These are phyloP conservation scores for Tricholoma hemisulphureum DNA, from an alignment of 768 basidiomycete genomes.

Conservation along the genomic window DNA sequence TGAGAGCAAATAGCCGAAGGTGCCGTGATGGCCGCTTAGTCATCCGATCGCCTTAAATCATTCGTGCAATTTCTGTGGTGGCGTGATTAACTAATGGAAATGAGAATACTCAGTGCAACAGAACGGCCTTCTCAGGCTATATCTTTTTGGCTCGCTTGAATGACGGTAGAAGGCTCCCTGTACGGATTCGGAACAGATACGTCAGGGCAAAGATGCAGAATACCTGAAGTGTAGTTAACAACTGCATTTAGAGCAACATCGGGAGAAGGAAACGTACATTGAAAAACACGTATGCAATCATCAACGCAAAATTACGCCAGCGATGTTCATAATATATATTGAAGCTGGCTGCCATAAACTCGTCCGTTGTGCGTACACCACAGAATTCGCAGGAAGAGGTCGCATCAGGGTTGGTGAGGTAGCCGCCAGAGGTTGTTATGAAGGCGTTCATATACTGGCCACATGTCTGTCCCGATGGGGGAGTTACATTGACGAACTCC, in stretches of 20 bases:
- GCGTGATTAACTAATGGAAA: too few species aligned
- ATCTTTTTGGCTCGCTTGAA: background rate
- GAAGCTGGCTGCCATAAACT: conserved; percentile 49
- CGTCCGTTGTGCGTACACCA: conserved; percentile 52
- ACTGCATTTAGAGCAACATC: conserved; percentile 53
- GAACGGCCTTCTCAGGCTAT: too few species aligned
- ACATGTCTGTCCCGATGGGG: conserved; percentile 56
- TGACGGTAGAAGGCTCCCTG: background rate
- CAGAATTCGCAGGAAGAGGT: conserved; percentile 60
- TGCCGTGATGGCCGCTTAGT: background rate
- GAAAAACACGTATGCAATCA: conserved; percentile 46
- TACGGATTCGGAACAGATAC: conserved; percentile 31
- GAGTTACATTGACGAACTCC: conserved; percentile 54
- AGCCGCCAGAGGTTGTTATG: conserved; percentile 52
- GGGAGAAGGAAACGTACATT: conserved; percentile 49
- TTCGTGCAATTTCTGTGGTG: too few species aligned
- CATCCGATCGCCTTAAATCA: background rate
- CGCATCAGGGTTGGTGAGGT: conserved; percentile 54
- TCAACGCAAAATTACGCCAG: conserved; percentile 56
- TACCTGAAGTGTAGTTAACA: conserved; percentile 36
- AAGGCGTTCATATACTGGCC: conserved; percentile 48
- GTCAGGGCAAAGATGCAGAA: conserved; percentile 49
- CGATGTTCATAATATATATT: conserved; percentile 55
- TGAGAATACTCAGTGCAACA: too few species aligned
- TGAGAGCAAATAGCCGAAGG: background rate